These are phyloP conservation scores for Pichia cactophila DNA, from an alignment of 1,139 yeast genomes.

Conservation along the genomic window DNA sequence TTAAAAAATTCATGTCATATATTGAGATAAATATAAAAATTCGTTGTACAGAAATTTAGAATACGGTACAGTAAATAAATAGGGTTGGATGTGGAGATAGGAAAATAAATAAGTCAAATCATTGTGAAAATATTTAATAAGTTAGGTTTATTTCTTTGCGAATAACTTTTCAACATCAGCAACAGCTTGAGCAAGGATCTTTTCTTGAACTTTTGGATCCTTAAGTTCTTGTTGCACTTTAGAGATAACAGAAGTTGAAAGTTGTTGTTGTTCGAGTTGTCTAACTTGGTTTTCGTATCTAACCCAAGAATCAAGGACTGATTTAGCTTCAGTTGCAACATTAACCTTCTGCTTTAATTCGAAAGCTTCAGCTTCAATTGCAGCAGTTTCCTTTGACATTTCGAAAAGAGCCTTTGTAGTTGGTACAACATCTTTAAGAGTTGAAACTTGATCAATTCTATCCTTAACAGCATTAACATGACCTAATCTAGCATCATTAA, in stretches of 20 bases:
- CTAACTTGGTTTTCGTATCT: slow-evolving; percentile 96
- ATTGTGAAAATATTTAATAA: not conserved
- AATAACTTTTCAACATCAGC: slow-evolving; percentile 87
- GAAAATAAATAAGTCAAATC: not conserved
- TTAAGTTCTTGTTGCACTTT: slow-evolving; percentile 82
- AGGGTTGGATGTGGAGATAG: not conserved
- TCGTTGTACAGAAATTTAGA: not conserved
- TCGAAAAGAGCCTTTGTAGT: slow-evolving; percentile 90
- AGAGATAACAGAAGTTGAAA: slow-evolving; percentile 75
- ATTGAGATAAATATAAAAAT: not conserved
- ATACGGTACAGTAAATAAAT: not conserved
- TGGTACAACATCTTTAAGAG: slow-evolving; percentile 84
- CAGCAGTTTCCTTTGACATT: slow-evolving; percentile 92
- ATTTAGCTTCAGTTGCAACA: slow-evolving; percentile 82
- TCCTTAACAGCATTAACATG: slow-evolving; percentile 90
- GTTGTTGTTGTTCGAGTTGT: slow-evolving; percentile 91
- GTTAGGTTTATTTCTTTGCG: slow-evolving; percentile 26
- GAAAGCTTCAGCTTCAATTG: slow-evolving; percentile 88
- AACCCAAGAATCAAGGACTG: slow-evolving; percentile 97
- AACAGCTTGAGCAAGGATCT: slow-evolving; percentile 82
- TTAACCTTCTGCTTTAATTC: slow-evolving; percentile 88
- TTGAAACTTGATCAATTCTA: slow-evolving; percentile 82
- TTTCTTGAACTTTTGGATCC: slow-evolving; percentile 91
- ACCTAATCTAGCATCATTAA: slow-evolving; percentile 82
- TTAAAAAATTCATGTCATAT: not conserved